Evolutionary conservation across 2,329 filamentous ascomycete species (phyloP), one percentile per base, ranked within the genome.

Genomic region (Coniochaeta sp.): DNA sequence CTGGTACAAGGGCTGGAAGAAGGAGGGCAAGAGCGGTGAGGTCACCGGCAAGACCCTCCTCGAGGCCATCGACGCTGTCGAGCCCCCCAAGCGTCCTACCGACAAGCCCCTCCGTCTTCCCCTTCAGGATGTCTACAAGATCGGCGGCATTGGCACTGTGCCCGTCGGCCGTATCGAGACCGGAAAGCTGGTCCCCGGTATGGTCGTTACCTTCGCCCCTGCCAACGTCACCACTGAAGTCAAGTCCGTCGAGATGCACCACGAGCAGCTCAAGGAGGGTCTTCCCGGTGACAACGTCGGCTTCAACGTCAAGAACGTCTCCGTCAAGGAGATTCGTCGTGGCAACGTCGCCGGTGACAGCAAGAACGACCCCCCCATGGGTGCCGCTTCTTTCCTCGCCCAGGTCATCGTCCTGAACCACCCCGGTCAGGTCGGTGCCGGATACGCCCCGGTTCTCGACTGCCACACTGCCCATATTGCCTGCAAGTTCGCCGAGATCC

Each of bases 281-380:
- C 76, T 90, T 70, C 95, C 95, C 76, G 95, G 95, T 89, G 95
- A 99, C 91, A 99, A 99, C 87, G 95, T 99, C 80, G 95, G 95
- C 74, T 99, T 99, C 93, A 99, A 99, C 91, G 93, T 99, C 84
- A 99, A 99, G 93, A 99, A 99, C 95, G 95, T 99, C 76, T 98
- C 95, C 81, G 95, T 99, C 84, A 99, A 99, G 93, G 95, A 99
- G 81, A 96, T 99, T 77, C 95, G 95, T 83, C 95, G 95, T 96
- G 95, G 95, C 77, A 98, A 99, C 89, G 95, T 99, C 73, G 90
- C 90, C 75, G 91, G 92, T 91, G 95, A 99, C 91, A 93, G 91
- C 88, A 99, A 99, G 93, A 96, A 96, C 86, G 95, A 99, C 85
- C 95, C 95, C 73, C 91, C 95, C 69, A 78, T 82, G 77, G 95